Evolutionary conservation across 1,139 yeast species (phyloP).

Genomic region (Pichia sp.): DNA sequence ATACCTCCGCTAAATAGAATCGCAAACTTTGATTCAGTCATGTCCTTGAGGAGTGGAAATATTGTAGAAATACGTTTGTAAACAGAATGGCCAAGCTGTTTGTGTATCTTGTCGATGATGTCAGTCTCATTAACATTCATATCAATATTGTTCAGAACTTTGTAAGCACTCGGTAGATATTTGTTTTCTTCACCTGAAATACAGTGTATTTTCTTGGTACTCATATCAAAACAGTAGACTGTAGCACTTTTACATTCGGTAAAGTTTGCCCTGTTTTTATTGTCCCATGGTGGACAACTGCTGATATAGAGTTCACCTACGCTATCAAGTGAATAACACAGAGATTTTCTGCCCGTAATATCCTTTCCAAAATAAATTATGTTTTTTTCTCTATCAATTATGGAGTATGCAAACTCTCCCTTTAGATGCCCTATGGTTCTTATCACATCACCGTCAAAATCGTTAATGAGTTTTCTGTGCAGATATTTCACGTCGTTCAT

Average conservation of each 20-base stretch:
- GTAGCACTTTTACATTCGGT: slow-evolving; percentile 51
- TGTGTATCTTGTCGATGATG: slow-evolving; percentile 26
- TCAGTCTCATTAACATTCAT: slow-evolving; percentile 13
- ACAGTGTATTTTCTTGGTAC: not conserved
- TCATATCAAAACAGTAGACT: slow-evolving; percentile 42
- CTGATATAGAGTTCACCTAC: slow-evolving; percentile 39
- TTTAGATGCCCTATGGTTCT: slow-evolving; percentile 39
- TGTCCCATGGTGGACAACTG: slow-evolving; percentile 41
- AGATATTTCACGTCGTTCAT: slow-evolving; percentile 50
- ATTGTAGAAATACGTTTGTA: slow-evolving; percentile 52
- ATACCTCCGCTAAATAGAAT: slow-evolving; percentile 90
- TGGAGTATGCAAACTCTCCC: slow-evolving; percentile 80
- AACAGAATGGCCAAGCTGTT: slow-evolving; percentile 40
- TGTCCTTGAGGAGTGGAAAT: slow-evolving; percentile 43
- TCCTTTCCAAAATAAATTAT: slow-evolving; percentile 79
- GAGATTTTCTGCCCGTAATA: slow-evolving; percentile 71
- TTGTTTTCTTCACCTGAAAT: slow-evolving; percentile 21
- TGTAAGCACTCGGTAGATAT: slow-evolving; percentile 16
- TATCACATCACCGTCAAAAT: slow-evolving; percentile 31
- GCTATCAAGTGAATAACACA: slow-evolving; percentile 40
- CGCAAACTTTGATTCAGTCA: slow-evolving; percentile 42
- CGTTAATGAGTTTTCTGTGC: slow-evolving; percentile 22
- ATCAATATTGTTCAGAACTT: slow-evolving; percentile 11
- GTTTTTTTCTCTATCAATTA: slow-evolving; percentile 39
- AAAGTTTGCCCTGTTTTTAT: slow-evolving; percentile 32